phyloP scores from a whole-genome alignment of 345 rosid species.

The Eucalyptus guilfoylei region DNA sequence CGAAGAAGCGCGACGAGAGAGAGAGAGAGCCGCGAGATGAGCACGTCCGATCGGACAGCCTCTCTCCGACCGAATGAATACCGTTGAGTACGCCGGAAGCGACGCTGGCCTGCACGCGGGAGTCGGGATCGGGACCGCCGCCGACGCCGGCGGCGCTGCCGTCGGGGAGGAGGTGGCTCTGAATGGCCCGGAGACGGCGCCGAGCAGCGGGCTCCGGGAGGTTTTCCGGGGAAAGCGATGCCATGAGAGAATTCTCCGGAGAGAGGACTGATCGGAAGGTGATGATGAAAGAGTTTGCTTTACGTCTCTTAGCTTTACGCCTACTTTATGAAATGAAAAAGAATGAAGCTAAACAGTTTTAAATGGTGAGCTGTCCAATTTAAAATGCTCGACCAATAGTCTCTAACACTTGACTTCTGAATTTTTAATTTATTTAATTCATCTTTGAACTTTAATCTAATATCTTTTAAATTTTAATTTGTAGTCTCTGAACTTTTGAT shows the following conservation, averaged over 20 bases:
- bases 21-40: neutral
- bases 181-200: constrained; percentile 55
- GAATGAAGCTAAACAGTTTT: neutral
- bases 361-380: neutral
- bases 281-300: neutral
- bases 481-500: fast-evolving
- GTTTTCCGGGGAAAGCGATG: neutral
- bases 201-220: constrained; percentile 30
- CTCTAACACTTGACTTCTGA: neutral
- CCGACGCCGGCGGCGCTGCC: neutral
- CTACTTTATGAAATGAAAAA: no score
- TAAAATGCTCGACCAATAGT: neutral
- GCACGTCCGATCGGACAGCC: neutral
- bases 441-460: no score
- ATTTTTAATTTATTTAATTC: no score
- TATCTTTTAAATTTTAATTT: no score
- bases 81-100: constrained; percentile 27
- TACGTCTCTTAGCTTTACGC: neutral
- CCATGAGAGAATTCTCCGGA: neutral
- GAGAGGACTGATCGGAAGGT: neutral
- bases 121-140: neutral
- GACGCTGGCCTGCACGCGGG: constrained; percentile 13
- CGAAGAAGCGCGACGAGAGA: neutral
- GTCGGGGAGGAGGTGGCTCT: constrained; percentile 35
- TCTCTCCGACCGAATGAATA: neutral